These are phyloP conservation scores for Penicillium paradoxum DNA, from an alignment of 495 filamentous ascomycete genomes.

Conservation along the genomic window DNA sequence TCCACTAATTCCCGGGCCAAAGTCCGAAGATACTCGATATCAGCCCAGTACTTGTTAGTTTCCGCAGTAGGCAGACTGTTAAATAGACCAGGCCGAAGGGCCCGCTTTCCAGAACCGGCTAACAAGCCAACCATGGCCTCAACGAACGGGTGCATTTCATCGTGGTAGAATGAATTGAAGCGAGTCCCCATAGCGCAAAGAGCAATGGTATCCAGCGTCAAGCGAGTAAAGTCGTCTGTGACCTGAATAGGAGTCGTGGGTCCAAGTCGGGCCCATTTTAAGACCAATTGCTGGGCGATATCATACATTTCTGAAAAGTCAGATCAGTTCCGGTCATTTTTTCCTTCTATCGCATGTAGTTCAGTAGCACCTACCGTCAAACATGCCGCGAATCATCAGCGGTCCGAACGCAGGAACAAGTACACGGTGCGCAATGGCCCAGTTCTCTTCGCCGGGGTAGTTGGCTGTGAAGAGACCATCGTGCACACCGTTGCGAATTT, in stretches of 20 bases:
- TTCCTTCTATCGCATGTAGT: not conserved
- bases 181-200: conserved; percentile 69
- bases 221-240: conserved; percentile 68
- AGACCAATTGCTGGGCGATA: conserved; percentile 60
- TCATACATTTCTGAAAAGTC: conserved; percentile 61
- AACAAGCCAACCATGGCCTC: conserved; percentile 59
- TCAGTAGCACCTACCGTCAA: conserved; percentile 34
- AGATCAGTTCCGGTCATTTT: not conserved
- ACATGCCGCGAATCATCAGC: conserved; percentile 63
- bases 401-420: conserved; percentile 66
- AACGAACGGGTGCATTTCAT: conserved; percentile 63
- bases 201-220: conserved; percentile 69
- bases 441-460: conserved; percentile 55
- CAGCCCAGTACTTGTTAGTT: conserved; percentile 51
- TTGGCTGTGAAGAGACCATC: conserved; percentile 69
- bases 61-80: conserved; percentile 46
- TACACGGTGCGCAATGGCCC: conserved; percentile 69
- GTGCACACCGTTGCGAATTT: conserved; percentile 55
- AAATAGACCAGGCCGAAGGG: conserved; percentile 47
- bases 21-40: conserved; percentile 52
- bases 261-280: conserved; percentile 71
- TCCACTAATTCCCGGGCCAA: conserved; percentile 56
- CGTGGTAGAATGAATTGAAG: conserved; percentile 71
- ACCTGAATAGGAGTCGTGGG: conserved; percentile 50
- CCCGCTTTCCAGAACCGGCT: conserved; percentile 47